Percentiles rank a stretch among this genome's conserved stretches.
These are phyloP conservation scores for Mucor saturninus DNA, from an alignment of 371 early-diverging fungal species.

Conservation along the genomic window DNA sequence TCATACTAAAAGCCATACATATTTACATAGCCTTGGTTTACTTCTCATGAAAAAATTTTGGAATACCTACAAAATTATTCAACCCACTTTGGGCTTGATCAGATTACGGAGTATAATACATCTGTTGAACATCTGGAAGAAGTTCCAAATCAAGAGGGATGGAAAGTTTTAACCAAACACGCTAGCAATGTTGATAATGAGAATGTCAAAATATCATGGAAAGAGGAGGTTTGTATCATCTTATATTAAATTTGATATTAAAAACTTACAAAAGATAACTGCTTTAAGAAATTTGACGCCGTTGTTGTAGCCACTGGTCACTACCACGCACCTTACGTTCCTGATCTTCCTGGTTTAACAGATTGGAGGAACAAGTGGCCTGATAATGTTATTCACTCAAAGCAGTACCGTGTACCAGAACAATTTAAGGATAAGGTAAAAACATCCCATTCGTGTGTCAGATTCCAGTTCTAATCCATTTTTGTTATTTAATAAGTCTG, in stretches of 20 bases:
- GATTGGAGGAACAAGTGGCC: slow-evolving; percentile 18
- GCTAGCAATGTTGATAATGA: background rate
- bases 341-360: slow-evolving; percentile 50
- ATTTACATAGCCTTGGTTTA: slow-evolving; percentile 34
- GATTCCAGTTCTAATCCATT: background rate
- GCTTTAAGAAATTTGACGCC: slow-evolving; percentile 48
- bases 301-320: slow-evolving; percentile 67
- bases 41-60: slow-evolving; percentile 32
- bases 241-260: background rate
- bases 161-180: slow-evolving; percentile 27
- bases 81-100: slow-evolving; percentile 24
- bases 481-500: slow-evolving; percentile 32
- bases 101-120: slow-evolving; percentile 36
- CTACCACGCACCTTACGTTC: slow-evolving; percentile 58
- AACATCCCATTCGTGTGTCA: background rate
- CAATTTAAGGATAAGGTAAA: slow-evolving; percentile 48
- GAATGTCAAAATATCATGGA: slow-evolving; percentile 20
- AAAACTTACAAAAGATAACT: background rate
- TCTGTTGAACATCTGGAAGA: slow-evolving; percentile 34
- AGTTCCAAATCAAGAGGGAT: slow-evolving; percentile 17
- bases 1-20: background rate
- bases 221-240: slow-evolving; percentile 26
- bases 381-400: slow-evolving; percentile 49
- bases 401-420: slow-evolving; percentile 56
- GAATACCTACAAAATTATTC: slow-evolving; percentile 40